Evolutionary conservation across 306 rosid species (phyloP).

Genomic region (Pyrus bretschneideri): DNA sequence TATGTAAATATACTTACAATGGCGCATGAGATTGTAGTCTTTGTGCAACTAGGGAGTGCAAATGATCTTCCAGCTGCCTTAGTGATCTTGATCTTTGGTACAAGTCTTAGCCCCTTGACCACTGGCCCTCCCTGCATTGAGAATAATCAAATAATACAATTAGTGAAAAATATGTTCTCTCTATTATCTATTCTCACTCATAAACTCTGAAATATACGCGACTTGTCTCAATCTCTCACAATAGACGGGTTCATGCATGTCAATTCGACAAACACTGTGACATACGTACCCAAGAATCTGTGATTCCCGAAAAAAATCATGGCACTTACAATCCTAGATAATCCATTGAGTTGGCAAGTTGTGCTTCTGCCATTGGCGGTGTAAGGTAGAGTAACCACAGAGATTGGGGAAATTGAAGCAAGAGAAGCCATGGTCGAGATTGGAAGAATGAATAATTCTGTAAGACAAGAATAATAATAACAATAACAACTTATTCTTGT

Average conservation of each 20-base stretch:
- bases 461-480: background rate
- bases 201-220: fast-evolving
- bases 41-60: slow-evolving; percentile 20
- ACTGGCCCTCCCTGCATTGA: slow-evolving; percentile 33
- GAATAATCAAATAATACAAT: background rate
- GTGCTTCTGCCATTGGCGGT: slow-evolving; percentile 19
- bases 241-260: background rate
- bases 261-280: background rate
- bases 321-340: slow-evolving; percentile 20
- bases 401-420: slow-evolving; percentile 19
- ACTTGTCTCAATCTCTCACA: background rate
- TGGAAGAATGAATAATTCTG: background rate
- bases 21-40: slow-evolving; percentile 44
- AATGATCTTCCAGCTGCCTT: slow-evolving; percentile 20
- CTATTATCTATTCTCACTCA: no score
- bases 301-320: background rate
- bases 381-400: slow-evolving; percentile 20
- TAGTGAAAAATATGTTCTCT: background rate
- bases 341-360: slow-evolving; percentile 13
- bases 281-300: background rate
- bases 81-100: slow-evolving; percentile 22
- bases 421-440: slow-evolving; percentile 34
- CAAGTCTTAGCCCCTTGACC: slow-evolving; percentile 34
- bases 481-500: no score
- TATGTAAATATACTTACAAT: slow-evolving; percentile 15